Conservation (phyloP, 208 protist genomes). For the Trypanosoma conorhini region DNA sequence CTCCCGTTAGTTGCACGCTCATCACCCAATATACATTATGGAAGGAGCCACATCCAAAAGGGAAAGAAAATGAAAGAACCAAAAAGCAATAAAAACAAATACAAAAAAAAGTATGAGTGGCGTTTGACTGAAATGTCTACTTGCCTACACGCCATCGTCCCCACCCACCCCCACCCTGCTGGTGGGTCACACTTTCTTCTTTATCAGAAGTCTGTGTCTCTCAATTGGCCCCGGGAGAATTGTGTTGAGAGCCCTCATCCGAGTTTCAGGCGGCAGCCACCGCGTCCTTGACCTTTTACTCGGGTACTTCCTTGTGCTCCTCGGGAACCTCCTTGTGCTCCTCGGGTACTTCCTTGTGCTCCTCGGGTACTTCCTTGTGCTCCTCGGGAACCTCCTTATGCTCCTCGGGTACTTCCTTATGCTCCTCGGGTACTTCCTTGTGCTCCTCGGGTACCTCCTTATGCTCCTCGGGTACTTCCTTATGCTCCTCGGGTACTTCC, state of each 20-base stretch:
- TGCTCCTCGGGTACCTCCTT: no score
- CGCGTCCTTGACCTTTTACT: constrained; percentile 1
- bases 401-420: no score
- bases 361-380: no score
- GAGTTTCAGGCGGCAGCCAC: not conserved
- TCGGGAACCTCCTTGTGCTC: no score
- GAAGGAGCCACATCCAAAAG: not conserved
- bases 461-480: no score
- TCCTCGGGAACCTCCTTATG: no score
- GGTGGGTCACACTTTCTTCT: not conserved
- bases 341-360: not conserved
- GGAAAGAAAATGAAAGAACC: not conserved
- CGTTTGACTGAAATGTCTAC: not conserved
- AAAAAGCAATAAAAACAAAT: not conserved
- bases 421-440: no score
- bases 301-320: no score
- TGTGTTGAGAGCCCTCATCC: not conserved
- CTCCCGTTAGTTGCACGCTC: not conserved
- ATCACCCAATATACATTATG: not conserved
- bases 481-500: no score
- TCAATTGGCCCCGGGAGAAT: not conserved
- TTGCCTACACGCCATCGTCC: not conserved
- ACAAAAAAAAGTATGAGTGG: not conserved
- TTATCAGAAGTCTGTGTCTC: not conserved
- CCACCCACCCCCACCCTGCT: not conserved